A percentile compares a stretch with the other conserved stretches of the same genome.
phyloP scores from a whole-genome alignment of 169 alveolate genomes.

The Plasmodium gallinaceum region DNA sequence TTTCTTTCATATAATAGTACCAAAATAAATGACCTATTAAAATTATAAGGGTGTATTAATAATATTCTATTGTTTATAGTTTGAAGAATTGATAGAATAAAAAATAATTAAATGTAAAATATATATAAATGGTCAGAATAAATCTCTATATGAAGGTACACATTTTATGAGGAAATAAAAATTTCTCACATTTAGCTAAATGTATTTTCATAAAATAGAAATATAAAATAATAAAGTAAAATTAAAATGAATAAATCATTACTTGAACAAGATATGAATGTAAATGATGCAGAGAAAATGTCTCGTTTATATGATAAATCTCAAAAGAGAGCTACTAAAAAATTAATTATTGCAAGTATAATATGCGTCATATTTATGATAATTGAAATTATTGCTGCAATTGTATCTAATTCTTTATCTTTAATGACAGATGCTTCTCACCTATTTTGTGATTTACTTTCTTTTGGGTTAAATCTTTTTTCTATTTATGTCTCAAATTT shows the following conservation, averaged over 20 bases:
- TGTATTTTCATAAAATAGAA: too few species aligned
- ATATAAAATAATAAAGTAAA: not conserved
- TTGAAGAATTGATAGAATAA: too few species aligned
- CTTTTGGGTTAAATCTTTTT: conserved; percentile 91
- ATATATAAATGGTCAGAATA: not conserved
- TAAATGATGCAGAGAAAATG: conserved; percentile 34
- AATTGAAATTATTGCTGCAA: conserved; percentile 91
- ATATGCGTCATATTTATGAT: conserved; percentile 85
- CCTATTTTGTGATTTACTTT: conserved; percentile 94
- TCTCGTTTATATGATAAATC: conserved; percentile 36
- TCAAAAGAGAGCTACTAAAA: conserved; percentile 58
- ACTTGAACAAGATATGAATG: conserved; percentile 7
- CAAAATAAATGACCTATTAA: too few species aligned
- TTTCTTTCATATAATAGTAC: too few species aligned
- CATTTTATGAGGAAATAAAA: too few species aligned
- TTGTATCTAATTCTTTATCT: conserved; percentile 90
- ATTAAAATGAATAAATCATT: conserved; percentile 22
- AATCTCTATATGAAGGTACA: not conserved
- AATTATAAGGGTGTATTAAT: too few species aligned
- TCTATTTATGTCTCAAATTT: conserved; percentile 91
- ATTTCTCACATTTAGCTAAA: too few species aligned
- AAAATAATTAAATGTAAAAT: too few species aligned
- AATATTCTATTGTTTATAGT: too few species aligned
- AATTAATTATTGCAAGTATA: conserved; percentile 76
- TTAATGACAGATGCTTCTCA: conserved; percentile 97